A percentile compares a stretch with the other conserved stretches of the same genome.
Evolutionary conservation across 1,139 yeast species (phyloP).

Genomic region (Protomyces macrosporus): DNA sequence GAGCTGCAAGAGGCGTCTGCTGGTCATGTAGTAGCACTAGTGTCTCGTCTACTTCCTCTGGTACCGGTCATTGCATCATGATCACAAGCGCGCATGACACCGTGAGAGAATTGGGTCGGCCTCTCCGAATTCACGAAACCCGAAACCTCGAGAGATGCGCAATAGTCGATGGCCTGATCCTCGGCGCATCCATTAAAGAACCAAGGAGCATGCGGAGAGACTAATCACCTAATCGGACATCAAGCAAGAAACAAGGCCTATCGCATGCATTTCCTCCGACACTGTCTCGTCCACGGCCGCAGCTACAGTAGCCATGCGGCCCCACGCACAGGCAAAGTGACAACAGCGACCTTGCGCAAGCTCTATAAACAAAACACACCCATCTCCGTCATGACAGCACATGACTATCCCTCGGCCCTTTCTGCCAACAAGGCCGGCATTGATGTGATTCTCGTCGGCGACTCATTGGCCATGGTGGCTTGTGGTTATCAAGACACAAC

Average conservation of each 20-base stretch:
- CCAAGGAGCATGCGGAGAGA: neutral
- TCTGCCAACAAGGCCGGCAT: constrained; percentile 64
- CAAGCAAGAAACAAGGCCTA: neutral
- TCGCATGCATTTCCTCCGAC: neutral
- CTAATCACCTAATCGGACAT: neutral
- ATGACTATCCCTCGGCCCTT: constrained; percentile 72
- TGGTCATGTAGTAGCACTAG: neutral
- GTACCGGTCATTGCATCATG: neutral
- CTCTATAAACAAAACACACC: constrained; percentile 48
- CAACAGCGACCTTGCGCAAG: constrained; percentile 45
- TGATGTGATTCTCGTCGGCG: constrained; percentile 79
- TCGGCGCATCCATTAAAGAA: neutral
- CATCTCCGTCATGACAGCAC: constrained; percentile 67
- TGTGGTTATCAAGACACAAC: constrained; percentile 56
- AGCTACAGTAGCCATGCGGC: neutral
- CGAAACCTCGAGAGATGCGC: neutral
- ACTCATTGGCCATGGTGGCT: constrained; percentile 87
- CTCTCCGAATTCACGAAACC: no score
- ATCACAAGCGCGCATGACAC: neutral
- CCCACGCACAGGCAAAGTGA: constrained; percentile 28
- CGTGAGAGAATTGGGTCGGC: neutral
- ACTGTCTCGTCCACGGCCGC: neutral
- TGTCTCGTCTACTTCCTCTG: neutral
- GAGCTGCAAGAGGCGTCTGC: neutral
- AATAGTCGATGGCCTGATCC: neutral